Percentiles rank a stretch among this genome's conserved stretches.
Conservation (phyloP, 2,329 filamentous ascomycete species). For the Parasarocladium wereldwijsianum region DNA sequence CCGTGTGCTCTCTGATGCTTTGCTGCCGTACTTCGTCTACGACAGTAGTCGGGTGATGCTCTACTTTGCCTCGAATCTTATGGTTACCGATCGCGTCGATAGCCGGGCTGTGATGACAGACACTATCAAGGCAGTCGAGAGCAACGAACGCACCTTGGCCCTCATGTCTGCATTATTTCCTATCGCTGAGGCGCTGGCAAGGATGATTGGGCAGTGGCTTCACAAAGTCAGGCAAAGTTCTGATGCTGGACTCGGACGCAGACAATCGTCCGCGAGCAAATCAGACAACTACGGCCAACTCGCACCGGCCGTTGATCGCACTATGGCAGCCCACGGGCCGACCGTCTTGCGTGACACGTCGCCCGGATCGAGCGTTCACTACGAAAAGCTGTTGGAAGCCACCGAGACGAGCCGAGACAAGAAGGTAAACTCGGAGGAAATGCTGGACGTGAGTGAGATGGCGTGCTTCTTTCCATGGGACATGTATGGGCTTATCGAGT, state of each 20-base stretch:
- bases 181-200: constrained; percentile 22
- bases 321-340: too few species aligned
- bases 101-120: constrained; percentile 20
- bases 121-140: constrained; percentile 24
- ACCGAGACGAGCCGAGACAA: constrained; percentile 7
- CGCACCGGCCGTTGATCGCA: too few species aligned
- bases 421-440: too few species aligned
- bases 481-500: constrained; percentile 25
- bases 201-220: constrained; percentile 23
- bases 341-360: too few species aligned
- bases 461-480: constrained; percentile 25
- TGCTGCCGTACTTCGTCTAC: constrained; percentile 30
- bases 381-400: constrained; percentile 10
- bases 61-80: constrained; percentile 28
- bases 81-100: constrained; percentile 20
- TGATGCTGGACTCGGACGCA: too few species aligned
- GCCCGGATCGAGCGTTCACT: too few species aligned
- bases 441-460: constrained; percentile 22
- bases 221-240: constrained; percentile 19
- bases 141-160: constrained; percentile 20
- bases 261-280: constrained; percentile 10
- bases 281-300: too few species aligned
- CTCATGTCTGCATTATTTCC: constrained; percentile 23
- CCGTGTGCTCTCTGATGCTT: constrained; percentile 25
- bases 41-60: constrained; percentile 32